Evolutionary conservation across 331 rosid species (phyloP).

Genomic region (Stylosanthes scabra): DNA sequence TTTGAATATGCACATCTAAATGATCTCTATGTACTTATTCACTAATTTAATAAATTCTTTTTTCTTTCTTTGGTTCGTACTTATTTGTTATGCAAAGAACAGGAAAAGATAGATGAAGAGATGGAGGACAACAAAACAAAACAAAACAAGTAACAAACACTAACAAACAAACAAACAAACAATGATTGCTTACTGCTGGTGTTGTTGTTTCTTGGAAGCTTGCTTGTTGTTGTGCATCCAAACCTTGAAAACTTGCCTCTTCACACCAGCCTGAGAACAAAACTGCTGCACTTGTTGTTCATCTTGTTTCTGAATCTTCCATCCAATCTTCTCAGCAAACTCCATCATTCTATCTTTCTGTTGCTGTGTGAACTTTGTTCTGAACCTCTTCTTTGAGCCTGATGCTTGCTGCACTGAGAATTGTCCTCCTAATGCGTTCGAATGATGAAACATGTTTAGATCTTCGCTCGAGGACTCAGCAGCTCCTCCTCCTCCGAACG

Average conservation of each 20-base stretch:
- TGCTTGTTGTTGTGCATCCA: conserved; percentile 99
- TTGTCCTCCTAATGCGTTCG: conserved; percentile 43
- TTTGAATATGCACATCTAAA: conserved; percentile 40
- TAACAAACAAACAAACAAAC: background rate
- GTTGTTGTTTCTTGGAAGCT: conserved; percentile 66
- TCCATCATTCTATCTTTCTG: conserved; percentile 93
- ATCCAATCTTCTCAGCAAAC: conserved; percentile 81
- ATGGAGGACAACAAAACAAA: background rate
- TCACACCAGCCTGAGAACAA: conserved; percentile 77
- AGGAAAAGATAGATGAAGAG: conserved; percentile 17
- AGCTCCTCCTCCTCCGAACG: conserved; percentile 66
- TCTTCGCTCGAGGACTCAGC: conserved; percentile 93
- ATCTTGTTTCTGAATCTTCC: conserved; percentile 95
- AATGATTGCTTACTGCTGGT: conserved; percentile 47
- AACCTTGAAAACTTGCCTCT: conserved; percentile 85
- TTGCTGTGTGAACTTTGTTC: conserved; percentile 78
- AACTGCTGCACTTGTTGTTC: conserved; percentile 87
- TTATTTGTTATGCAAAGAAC: conserved; percentile 34
- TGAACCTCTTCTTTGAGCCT: conserved; percentile 67
- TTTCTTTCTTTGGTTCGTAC: background rate
- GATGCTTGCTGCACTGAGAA: conserved; percentile 39
- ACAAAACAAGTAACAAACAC: background rate
- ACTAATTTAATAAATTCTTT: conserved; percentile 16
- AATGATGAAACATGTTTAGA: conserved; percentile 54
- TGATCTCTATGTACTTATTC: conserved; percentile 42